Base-by-base conservation (phyloP, 768 basidiomycete genomes). In the Strobilomyces echinocephalus region DNA sequence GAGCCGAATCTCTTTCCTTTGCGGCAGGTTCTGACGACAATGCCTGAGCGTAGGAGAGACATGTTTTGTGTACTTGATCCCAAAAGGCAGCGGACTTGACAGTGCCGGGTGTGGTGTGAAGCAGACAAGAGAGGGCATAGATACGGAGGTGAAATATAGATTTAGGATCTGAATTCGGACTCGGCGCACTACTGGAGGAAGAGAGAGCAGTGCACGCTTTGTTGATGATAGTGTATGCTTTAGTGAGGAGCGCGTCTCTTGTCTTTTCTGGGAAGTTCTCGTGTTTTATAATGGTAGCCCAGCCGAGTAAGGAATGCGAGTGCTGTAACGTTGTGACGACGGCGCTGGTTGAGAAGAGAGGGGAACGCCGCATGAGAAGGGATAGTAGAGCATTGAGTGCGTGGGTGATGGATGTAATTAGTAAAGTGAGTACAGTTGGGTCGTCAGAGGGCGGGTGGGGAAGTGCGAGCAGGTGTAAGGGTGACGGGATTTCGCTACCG, bases 51-150 rank as follows among this genome's bases (percentile, higher is more conserved):
- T 49, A n/a, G 74, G 65, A 14, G 64, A 72, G 20, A 74, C 73
- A 62, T 74, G 80, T 57, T 79, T 83, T 52, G 74, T 73, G 26
- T 65, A 69, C 74, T 61, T 91, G 89, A 44, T 85, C 83, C 88
- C 88, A 89, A 64, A 90, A 85, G 0, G 76, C 77, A 44, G 72
- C 71, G 3, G 83, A 68, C 44, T 79, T 75, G 26, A 77, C 57
- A 60, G 35, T 78, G 73, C 30, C 79, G 73, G 24, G 74, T 63
- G 76, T 74, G 6, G 83, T 79, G 50, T 73, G 71, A 10, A 84
- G 52, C 60, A 79, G 56, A 75, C 69, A 62, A 64, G 79, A 67
- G 72, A 85, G 65, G 5, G 68, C 68, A 64, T 77, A 67, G 66
- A 74, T 51, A 42, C 78, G 71, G 24, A 79, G 70, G 18, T 63